Conservation (phyloP, 2,329 filamentous ascomycete species). For the Cercospora canescens region DNA sequence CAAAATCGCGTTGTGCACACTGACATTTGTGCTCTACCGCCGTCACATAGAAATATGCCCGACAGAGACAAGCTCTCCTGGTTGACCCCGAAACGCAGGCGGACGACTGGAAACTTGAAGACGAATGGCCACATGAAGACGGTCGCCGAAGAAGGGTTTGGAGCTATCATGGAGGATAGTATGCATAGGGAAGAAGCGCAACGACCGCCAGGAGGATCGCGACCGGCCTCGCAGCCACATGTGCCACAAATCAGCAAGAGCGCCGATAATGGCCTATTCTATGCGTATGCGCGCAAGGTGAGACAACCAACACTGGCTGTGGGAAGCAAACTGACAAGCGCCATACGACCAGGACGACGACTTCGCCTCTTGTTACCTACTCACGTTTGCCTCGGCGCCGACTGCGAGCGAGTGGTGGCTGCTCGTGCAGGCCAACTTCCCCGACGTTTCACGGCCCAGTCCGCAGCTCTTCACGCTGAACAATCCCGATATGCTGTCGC, state of each 20-base stretch:
- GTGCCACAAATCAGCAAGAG: conserved; percentile 3
- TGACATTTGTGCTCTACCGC: background rate
- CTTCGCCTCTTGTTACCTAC: conserved; percentile 32
- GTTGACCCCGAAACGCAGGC: conserved; percentile 30
- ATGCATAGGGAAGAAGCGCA: background rate
- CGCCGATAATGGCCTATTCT: conserved; percentile 30
- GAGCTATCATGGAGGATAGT: conserved; percentile 11
- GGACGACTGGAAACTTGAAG: conserved; percentile 29
- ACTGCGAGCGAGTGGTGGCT: conserved; percentile 37
- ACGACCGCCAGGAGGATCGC: conserved; percentile 9
- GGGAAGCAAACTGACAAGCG: background rate
- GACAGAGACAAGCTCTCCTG: conserved; percentile 24
- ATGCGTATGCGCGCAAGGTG: conserved; percentile 32
- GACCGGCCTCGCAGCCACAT: conserved; percentile 16
- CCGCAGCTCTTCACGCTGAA: conserved; percentile 37
- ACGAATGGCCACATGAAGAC: conserved; percentile 15
- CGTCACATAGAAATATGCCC: conserved; percentile 2
- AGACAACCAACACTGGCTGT: background rate
- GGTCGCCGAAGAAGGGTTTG: conserved; percentile 8
- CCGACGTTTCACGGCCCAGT: conserved; percentile 30
- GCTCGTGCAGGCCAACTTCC: conserved; percentile 33
- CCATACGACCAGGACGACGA: conserved; percentile 24
- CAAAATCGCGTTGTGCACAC: background rate
- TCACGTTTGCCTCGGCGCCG: conserved; percentile 34
- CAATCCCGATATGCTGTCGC: conserved; percentile 28